These are phyloP conservation scores for Penicillium sp. DNA, from an alignment of 2,329 filamentous ascomycete genomes.

Conservation along the genomic window DNA sequence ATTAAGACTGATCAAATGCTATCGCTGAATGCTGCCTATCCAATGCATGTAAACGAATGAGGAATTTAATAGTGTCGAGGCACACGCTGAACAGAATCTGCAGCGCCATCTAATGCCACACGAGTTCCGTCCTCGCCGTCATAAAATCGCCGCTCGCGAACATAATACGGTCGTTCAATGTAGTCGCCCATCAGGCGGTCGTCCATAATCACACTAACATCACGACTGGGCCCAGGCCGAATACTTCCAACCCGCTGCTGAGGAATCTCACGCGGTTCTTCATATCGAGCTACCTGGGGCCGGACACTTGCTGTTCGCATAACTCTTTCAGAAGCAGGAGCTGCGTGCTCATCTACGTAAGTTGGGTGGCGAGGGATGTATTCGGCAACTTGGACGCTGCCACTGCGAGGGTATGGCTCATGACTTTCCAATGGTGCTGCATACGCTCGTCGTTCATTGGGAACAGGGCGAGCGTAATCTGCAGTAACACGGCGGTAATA, in stretches of 20 bases:
- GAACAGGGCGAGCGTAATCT: slow-evolving; percentile 39
- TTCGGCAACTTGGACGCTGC: slow-evolving; percentile 48
- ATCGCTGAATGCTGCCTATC: not conserved
- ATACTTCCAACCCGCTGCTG: slow-evolving; percentile 49
- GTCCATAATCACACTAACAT: slow-evolving; percentile 48
- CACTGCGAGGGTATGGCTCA: slow-evolving; percentile 40
- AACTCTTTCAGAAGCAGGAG: slow-evolving; percentile 60
- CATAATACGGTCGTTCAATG: slow-evolving; percentile 47
- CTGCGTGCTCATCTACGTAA: slow-evolving; percentile 68
- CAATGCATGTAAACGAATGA: slow-evolving; percentile 4
- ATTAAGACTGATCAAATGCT: not conserved
- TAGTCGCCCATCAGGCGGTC: slow-evolving; percentile 56
- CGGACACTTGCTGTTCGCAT: slow-evolving; percentile 63
- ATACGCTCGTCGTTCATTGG: slow-evolving; percentile 38
- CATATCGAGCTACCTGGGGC: slow-evolving; percentile 53
- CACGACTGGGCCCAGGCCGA: slow-evolving; percentile 43
- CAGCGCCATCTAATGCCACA: slow-evolving; percentile 34
- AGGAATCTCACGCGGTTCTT: slow-evolving; percentile 44
- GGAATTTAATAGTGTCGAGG: slow-evolving; percentile 38
- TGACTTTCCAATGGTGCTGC: slow-evolving; percentile 37
- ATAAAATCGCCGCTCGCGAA: slow-evolving; percentile 43
- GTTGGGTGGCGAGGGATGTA: slow-evolving; percentile 41
- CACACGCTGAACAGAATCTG: slow-evolving; percentile 36
- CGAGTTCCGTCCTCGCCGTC: slow-evolving; percentile 39
- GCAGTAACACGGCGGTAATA: slow-evolving; percentile 45